Evolutionary conservation across 768 basidiomycete species (phyloP).

Genomic region (Hirschioporus abietinus): DNA sequence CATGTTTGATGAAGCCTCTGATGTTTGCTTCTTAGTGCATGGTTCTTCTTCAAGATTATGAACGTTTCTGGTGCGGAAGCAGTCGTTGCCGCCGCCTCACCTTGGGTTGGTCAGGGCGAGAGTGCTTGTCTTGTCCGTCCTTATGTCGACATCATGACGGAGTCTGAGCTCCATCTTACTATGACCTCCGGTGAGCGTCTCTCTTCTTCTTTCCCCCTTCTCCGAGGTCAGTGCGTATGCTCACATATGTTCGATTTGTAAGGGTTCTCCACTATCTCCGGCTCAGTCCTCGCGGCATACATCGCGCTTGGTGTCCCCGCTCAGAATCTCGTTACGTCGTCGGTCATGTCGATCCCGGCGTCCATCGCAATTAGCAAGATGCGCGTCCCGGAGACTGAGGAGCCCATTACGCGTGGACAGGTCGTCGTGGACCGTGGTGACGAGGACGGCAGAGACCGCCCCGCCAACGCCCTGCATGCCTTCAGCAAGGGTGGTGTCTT

Average conservation of each 20-base stretch:
- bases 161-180: slow-evolving; percentile 77
- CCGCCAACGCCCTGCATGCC: slow-evolving; percentile 82
- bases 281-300: slow-evolving; percentile 84
- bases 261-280: slow-evolving; percentile 89
- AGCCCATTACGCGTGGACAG: slow-evolving; percentile 79
- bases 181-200: slow-evolving; percentile 71
- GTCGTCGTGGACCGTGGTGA: slow-evolving; percentile 80
- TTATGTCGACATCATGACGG: slow-evolving; percentile 81
- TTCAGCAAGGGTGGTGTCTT: slow-evolving; percentile 83
- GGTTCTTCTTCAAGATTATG: slow-evolving; percentile 91
- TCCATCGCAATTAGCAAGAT: slow-evolving; percentile 91
- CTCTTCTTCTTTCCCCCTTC: not conserved
- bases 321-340: slow-evolving; percentile 79
- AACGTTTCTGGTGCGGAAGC: slow-evolving; percentile 93
- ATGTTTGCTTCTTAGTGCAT: slow-evolving; percentile 46
- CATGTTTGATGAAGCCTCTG: not conserved
- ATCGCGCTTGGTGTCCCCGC: slow-evolving; percentile 73
- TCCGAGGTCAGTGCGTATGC: slow-evolving; percentile 8
- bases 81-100: slow-evolving; percentile 86
- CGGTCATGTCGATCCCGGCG: slow-evolving; percentile 93
- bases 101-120: slow-evolving; percentile 92
- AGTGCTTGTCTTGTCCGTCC: slow-evolving; percentile 82
- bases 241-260: slow-evolving; percentile 7
- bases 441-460: slow-evolving; percentile 41
- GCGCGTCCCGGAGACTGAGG: slow-evolving; percentile 77